Percentiles rank a stretch among this genome's conserved stretches.
Conservation (phyloP, 2,329 filamentous ascomycete genomes). For the Verticillium tricorpus region DNA sequence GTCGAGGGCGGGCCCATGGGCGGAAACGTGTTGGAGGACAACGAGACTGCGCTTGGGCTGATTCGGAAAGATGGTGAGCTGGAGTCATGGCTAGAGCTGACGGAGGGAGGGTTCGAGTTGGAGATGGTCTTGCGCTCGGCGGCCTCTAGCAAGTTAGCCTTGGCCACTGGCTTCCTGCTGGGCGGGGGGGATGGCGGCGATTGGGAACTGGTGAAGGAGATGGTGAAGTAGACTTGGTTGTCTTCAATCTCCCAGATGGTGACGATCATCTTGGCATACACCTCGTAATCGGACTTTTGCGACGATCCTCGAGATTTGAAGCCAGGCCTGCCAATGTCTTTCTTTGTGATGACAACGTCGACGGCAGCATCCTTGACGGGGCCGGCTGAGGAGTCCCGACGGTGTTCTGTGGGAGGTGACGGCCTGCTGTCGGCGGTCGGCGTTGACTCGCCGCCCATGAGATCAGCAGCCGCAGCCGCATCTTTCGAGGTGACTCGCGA, state of each 20-base stretch:
- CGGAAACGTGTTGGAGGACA: constrained; percentile 58
- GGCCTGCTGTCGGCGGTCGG: constrained; percentile 23
- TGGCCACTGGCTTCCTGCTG: constrained; percentile 30
- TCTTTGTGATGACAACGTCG: constrained; percentile 61
- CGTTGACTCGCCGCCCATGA: constrained; percentile 26
- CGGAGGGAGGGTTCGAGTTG: constrained; percentile 40
- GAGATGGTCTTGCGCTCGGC: constrained; percentile 40
- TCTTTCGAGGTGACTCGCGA: constrained; percentile 14
- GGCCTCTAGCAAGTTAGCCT: constrained; percentile 36
- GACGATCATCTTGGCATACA: constrained; percentile 71
- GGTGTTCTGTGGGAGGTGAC: constrained; percentile 19
- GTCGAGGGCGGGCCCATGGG: constrained; percentile 61
- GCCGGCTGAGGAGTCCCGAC: constrained; percentile 16
- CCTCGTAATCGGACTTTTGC: constrained; percentile 32
- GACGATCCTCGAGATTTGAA: constrained; percentile 27
- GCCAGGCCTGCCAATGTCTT: constrained; percentile 34
- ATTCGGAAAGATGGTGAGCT: constrained; percentile 38
- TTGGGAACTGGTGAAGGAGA: constrained; percentile 66
- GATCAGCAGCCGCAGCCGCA: constrained; percentile 6
- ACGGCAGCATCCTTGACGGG: constrained; percentile 56
- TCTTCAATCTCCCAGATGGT: constrained; percentile 69
- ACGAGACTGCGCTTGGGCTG: constrained; percentile 47
- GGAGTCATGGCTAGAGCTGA: constrained; percentile 42
- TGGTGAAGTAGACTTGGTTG: constrained; percentile 63
- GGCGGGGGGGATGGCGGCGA: constrained; percentile 27